A percentile compares a stretch with the other conserved stretches of the same genome.
phyloP scores from a whole-genome alignment of 306 rosid species.

The Ochetophila trinervis region DNA sequence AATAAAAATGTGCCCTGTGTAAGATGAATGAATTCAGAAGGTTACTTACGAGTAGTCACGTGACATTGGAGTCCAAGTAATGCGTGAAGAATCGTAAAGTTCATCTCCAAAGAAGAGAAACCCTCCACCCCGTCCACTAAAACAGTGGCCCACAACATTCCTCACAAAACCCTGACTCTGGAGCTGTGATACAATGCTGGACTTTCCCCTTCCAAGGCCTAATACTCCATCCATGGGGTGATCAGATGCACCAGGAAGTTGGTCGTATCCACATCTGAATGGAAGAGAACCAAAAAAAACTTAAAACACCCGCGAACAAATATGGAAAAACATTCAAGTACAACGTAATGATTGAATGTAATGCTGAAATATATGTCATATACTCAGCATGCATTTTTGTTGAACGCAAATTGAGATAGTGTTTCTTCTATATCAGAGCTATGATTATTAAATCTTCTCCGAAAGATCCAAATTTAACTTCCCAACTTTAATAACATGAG shows the following conservation, averaged over 20 bases:
- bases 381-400: not conserved
- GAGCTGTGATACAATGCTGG: conserved; percentile 79
- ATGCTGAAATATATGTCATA: not conserved
- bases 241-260: conserved; percentile 51
- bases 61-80: conserved; percentile 68
- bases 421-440: not conserved
- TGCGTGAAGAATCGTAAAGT: conserved; percentile 47
- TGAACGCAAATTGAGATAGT: not conserved
- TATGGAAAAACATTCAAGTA: not conserved
- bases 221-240: conserved; percentile 83
- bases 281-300: conserved; percentile 12
- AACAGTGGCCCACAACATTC: conserved; percentile 84
- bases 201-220: conserved; percentile 84
- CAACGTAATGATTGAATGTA: not conserved
- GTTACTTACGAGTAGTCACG: conserved; percentile 48
- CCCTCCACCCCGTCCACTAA: conserved; percentile 81
- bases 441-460: not conserved
- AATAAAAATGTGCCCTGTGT: not conserved
- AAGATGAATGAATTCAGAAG: conserved; percentile 16
- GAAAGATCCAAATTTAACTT: not conserved
- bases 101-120: conserved; percentile 76
- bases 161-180: conserved; percentile 54
- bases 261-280: conserved; percentile 89
- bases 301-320: not conserved
- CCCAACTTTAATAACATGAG: not conserved